Evolutionary conservation across 257 asterid genomes (phyloP).

Genomic region (Solanum medicagineum): DNA sequence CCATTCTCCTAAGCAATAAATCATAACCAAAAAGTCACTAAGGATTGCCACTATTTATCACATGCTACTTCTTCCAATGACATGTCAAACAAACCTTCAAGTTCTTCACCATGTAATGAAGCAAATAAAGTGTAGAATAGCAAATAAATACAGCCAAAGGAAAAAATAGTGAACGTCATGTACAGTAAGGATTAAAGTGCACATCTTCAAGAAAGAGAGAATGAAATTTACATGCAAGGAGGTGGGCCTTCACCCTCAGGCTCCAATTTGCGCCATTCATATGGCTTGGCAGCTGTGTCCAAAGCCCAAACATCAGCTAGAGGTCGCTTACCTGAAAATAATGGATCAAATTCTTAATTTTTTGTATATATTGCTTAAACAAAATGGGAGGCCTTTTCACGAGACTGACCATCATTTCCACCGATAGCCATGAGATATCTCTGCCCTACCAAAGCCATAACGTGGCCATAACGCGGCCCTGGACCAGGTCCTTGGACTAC

Average conservation of each 20-base stretch:
- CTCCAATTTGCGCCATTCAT: constrained; percentile 98
- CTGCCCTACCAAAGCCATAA: constrained; percentile 99
- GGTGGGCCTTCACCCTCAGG: constrained; percentile 99
- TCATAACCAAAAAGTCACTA: background rate
- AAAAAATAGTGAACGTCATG: background rate
- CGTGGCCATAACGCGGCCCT: constrained; percentile 98
- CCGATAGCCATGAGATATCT: constrained; percentile 99
- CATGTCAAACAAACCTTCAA: background rate
- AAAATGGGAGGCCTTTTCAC: background rate
- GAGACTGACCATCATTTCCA: constrained; percentile 91
- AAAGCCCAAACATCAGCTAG: constrained; percentile 99
- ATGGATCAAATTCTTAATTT: constrained; percentile 9
- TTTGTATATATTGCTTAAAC: background rate
- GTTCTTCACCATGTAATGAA: background rate
- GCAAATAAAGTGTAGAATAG: background rate
- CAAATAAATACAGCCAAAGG: background rate
- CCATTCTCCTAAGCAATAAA: background rate
- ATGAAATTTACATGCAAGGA: constrained; percentile 89
- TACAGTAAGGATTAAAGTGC: background rate
- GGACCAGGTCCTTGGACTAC: constrained; percentile 99
- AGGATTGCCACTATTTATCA: background rate
- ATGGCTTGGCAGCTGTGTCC: constrained; percentile 99
- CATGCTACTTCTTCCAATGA: background rate
- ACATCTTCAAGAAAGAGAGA: background rate
- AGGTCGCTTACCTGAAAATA: constrained; percentile 77